Conservation (phyloP, 192 early-diverging fungal species). For the Coemansia sp. region DNA sequence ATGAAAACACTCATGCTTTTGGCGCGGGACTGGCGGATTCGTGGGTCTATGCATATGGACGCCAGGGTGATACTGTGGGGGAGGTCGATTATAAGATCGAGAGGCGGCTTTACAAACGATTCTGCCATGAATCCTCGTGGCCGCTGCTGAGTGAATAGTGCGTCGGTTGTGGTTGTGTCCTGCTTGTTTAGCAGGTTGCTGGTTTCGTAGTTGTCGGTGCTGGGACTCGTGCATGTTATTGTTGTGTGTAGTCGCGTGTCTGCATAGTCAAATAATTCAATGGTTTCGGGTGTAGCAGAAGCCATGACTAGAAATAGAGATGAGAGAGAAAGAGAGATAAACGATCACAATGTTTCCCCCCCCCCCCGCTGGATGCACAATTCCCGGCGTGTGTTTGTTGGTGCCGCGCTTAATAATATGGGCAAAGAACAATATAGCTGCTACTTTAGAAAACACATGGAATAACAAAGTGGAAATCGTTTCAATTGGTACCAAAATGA, state of each 20-base stretch:
- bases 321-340: no score
- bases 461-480: no score
- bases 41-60: conserved; percentile 13
- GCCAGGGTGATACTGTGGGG: conserved; percentile 21
- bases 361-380: no score
- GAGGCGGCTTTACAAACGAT: conserved; percentile 32
- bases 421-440: no score
- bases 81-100: conserved; percentile 11
- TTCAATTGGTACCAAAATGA: no score
- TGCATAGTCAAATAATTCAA: conserved; percentile 33
- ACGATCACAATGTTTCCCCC: no score
- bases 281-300: neutral
- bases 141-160: neutral
- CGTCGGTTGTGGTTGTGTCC: neutral
- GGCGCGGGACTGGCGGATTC: conserved; percentile 9
- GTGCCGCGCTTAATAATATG: no score
- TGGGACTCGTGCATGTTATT: conserved; percentile 3
- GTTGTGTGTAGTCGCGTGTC: conserved; percentile 20
- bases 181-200: conserved; percentile 10
- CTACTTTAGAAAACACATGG: no score
- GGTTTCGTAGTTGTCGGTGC: conserved; percentile 21
- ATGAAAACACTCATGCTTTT: conserved; percentile 1
- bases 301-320: neutral
- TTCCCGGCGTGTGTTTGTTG: no score
- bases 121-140: conserved; percentile 18